Evolutionary conservation across 805 yeast genomes (phyloP), one percentile per base, ranked within the genome.

Genomic region (Naumovozyma dairenensis): DNA sequence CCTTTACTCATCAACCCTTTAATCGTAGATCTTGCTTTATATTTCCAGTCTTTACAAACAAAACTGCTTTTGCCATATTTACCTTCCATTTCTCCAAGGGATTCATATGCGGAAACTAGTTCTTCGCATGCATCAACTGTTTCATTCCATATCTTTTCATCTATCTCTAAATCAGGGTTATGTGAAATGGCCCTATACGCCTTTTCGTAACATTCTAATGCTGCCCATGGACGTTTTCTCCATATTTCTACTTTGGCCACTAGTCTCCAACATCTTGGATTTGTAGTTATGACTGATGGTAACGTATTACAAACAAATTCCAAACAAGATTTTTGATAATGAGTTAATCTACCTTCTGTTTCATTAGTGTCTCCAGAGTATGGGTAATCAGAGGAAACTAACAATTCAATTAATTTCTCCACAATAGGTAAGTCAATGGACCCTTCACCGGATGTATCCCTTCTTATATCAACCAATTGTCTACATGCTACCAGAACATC

Each of bases 1-100:
- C 95, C 95, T 51, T 77, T 80, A 13, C 89, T 76, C 72, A 82
- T 69, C 43, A 86, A 63, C 1, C 83, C 71, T 49, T 93, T 69
- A 15, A 86, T 69, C 1, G 82, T 65, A 12, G 81, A 69, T 41
- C 77, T 69, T 2, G 94, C 77, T 54, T 85, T 85, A 60, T 79
- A 82, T 51, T 74, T 80, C 96, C 96, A 87, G 52, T 86, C 94
- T 50, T 78, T 75, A 55, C 96, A 86, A 7, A 87, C 93, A n/a
- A 79, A 44, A 53, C 81, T 84, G 15, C 79, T 93, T 2, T 84
- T 86, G 16, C 80, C 80, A 49, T 77, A 71, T 47, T 74, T 78
- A 6, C 93, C 93, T 8, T 82, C 80, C 45, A 74, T 57, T 37
- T 80, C 92, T n/a, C 97, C 97, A 21, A 83, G 67, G 3, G 82